phyloP scores from a whole-genome alignment of 148 eudicot species.

The Fagopyrum tataricum region DNA sequence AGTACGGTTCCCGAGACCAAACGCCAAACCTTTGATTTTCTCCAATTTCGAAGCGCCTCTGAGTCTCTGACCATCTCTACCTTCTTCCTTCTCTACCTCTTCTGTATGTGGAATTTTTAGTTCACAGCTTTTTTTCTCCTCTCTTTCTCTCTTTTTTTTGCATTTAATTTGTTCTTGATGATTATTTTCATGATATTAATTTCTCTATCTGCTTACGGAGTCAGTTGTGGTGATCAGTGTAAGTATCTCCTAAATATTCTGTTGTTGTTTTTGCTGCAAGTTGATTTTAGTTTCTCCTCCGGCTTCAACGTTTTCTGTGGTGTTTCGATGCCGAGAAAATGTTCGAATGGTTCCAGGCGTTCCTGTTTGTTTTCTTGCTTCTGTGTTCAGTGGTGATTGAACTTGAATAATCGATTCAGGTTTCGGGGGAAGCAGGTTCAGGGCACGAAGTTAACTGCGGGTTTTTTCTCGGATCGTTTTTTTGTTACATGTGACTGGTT shows the following conservation, averaged over 20 bases:
- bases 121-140: not conserved
- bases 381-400: not conserved
- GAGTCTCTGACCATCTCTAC: not conserved
- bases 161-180: slow-evolving; percentile 1
- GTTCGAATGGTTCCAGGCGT: not conserved
- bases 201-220: slow-evolving; percentile 1
- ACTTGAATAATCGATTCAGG: not conserved
- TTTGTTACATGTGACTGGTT: not conserved
- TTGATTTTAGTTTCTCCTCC: not conserved
- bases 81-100: not conserved
- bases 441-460: not conserved
- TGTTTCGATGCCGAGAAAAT: not conserved
- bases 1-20: not conserved
- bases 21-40: slow-evolving; percentile 8
- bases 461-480: not conserved
- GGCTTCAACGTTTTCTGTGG: not conserved
- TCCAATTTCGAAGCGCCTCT: slow-evolving; percentile 6
- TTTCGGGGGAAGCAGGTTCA: not conserved
- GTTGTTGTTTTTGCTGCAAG: not conserved
- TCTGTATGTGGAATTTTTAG: slow-evolving; percentile 3
- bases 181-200: not conserved
- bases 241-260: not conserved
- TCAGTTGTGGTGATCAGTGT: not conserved
- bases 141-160: not conserved
- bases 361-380: not conserved